Base-by-base conservation (phyloP, 1,139 yeast species). In the Lodderomyces oxycetoniae region DNA sequence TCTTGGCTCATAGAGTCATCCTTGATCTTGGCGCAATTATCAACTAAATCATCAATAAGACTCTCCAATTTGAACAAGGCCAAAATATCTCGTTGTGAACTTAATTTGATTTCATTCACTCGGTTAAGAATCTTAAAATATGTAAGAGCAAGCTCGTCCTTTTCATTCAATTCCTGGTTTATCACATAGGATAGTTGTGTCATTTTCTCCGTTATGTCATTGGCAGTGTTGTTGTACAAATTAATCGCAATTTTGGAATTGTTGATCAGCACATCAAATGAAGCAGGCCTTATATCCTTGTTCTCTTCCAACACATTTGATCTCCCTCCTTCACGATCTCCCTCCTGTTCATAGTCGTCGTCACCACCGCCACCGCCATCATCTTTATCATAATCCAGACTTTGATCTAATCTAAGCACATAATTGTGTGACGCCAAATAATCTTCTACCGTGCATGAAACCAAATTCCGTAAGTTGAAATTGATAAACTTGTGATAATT, bases 361-460 rank as follows among this genome's bases (percentile, higher is more conserved):
- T 26, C 28, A 16, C 8, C 16, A 13, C 17, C 17, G 12, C 12
- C 20, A 12, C 9, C 14, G n/a, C 9, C 23, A 17, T 28, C 31
- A 5, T 17, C 14, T n/a, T 33, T 33, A 9, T 35, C 38, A 4
- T 32, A 39, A 7, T 34, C 35, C 15, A 35, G 45, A 9, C 44
- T 49, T 16, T 44, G 44, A 34, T 58, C 61, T 11, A 59, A 41
- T 30, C 60, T 45, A 35, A 60, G 45, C 2, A 60, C 52, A 39
- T 49, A 59, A 41, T 60, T 59, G 39, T 59, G 65, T 0, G 60
- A 52, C 19, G 63, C 63, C 38, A 79, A 57, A 63, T 79, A 79
- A 49, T 85, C 94, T 45, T 84, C 85, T 1, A 88, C 87, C 0
- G 87, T 76, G 40, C 77, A 71, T 11, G 88, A 84, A 23, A 77